These are phyloP conservation scores for Pleodorina starrii DNA, from an alignment of 139 green algal genomes.

Conservation along the genomic window DNA sequence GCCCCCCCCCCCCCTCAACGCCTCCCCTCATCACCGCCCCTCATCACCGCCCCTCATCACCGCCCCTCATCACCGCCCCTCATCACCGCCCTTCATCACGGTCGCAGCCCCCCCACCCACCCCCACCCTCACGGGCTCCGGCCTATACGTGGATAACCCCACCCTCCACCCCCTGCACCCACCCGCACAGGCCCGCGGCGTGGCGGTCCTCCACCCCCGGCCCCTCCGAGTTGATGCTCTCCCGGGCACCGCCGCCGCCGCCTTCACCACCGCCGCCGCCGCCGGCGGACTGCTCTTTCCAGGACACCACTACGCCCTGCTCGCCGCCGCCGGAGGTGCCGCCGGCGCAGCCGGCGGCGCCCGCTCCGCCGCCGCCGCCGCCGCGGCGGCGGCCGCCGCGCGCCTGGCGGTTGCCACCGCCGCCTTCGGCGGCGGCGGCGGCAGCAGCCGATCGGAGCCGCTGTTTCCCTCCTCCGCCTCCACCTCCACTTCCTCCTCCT, in stretches of 20 bases:
- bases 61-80: no score
- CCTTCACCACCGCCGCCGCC: conserved; percentile 22
- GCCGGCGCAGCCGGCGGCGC: not conserved
- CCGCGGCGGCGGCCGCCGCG: not conserved
- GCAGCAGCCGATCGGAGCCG: not conserved
- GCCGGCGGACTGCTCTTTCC: conserved; percentile 2
- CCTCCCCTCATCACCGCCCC: no score
- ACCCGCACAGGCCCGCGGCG: conserved; percentile 24
- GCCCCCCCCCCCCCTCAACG: not conserved
- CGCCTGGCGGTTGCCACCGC: no score
- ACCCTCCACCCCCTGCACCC: no score
- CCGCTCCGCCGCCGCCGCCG: not conserved
- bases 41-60: no score
- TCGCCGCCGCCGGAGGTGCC: not conserved
- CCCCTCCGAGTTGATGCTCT: not conserved
- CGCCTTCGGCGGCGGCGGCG: not conserved
- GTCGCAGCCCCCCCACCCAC: no score
- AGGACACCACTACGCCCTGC: not conserved
- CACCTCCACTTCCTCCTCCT: no score
- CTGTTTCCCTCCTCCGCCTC: not conserved
- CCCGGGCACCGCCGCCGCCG: not conserved
- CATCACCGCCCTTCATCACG: not conserved
- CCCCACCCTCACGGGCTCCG: no score
- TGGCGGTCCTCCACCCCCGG: conserved; percentile 13
- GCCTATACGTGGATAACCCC: no score